These are phyloP conservation scores for Hysterium pulicare DNA, from an alignment of 2,329 filamentous ascomycete genomes.

Conservation along the genomic window DNA sequence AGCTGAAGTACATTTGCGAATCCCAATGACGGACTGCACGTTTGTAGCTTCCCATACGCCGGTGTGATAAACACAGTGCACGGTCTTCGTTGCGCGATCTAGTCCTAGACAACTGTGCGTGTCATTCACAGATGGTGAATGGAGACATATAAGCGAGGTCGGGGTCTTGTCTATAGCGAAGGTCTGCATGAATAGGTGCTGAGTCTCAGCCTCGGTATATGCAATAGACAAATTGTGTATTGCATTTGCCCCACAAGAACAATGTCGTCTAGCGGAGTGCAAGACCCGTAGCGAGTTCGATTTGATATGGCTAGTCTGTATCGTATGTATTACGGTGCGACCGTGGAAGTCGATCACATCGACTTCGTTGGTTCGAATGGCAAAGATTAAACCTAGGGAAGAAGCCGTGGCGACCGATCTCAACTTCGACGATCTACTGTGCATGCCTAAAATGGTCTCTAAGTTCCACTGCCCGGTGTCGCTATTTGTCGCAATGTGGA, in stretches of 20 bases:
- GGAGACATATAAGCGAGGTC: constrained; percentile 56
- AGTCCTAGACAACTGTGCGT: constrained; percentile 29
- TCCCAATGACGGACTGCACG: constrained; percentile 60
- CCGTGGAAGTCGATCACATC: constrained; percentile 60
- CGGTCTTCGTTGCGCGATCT: constrained; percentile 47
- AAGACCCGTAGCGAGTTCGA: constrained; percentile 60
- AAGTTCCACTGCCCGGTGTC: constrained; percentile 23
- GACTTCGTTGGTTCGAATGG: constrained; percentile 55
- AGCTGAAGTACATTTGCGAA: constrained; percentile 48
- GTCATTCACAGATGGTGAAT: constrained; percentile 38
- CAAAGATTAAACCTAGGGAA: constrained; percentile 57
- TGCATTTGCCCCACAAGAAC: constrained; percentile 53
- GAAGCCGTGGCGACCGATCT: constrained; percentile 59
- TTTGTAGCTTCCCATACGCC: constrained; percentile 63
- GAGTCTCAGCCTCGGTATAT: constrained; percentile 58
- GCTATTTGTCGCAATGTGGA: constrained; percentile 29
- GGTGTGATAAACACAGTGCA: constrained; percentile 57
- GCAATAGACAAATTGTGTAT: constrained; percentile 62
- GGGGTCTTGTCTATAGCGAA: constrained; percentile 55
- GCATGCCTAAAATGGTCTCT: constrained; percentile 33
- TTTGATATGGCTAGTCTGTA: constrained; percentile 57
- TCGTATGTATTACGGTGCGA: constrained; percentile 58
- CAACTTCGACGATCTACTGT: constrained; percentile 44
- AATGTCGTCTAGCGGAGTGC: constrained; percentile 52
- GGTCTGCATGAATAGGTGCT: constrained; percentile 63